phyloP scores from a whole-genome alignment of 2,329 filamentous ascomycete genomes.

The Metarhizium rileyi region DNA sequence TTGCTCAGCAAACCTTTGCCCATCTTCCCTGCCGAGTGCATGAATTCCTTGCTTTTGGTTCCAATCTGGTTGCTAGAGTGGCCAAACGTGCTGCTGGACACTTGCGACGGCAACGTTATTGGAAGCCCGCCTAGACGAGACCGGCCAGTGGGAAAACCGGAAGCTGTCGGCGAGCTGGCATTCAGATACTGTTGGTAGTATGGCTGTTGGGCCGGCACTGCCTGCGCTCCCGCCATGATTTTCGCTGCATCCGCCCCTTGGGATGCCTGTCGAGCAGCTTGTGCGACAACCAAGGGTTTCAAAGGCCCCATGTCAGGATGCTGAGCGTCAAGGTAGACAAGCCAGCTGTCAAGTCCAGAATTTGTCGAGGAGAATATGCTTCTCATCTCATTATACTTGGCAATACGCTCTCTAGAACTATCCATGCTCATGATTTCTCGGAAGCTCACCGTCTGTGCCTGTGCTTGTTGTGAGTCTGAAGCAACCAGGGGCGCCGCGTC shows the following conservation, averaged over 20 bases:
- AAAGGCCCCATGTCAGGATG: constrained; percentile 28
- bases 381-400: constrained; percentile 63
- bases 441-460: constrained; percentile 44
- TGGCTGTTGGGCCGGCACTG: constrained; percentile 30
- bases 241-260: constrained; percentile 12
- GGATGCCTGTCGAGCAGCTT: constrained; percentile 7
- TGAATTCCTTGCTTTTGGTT: constrained; percentile 77
- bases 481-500: constrained; percentile 9
- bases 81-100: constrained; percentile 35
- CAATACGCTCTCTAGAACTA: constrained; percentile 57
- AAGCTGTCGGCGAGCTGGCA: constrained; percentile 24
- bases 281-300: constrained; percentile 16
- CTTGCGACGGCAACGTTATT: constrained; percentile 29
- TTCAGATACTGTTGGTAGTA: constrained; percentile 49
- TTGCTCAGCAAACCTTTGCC: constrained; percentile 88
- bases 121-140: constrained; percentile 24
- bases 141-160: constrained; percentile 22
- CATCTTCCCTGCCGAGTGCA: constrained; percentile 78
- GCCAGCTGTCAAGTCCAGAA: constrained; percentile 59
- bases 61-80: constrained; percentile 57
- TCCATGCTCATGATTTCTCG: constrained; percentile 67
- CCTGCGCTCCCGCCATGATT: constrained; percentile 14
- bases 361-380: constrained; percentile 62
- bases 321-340: constrained; percentile 33
- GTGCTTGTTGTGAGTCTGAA: constrained; percentile 5